Conservation (phyloP, 116 monocot genomes). For the Papilionanthe hybrid region DNA sequence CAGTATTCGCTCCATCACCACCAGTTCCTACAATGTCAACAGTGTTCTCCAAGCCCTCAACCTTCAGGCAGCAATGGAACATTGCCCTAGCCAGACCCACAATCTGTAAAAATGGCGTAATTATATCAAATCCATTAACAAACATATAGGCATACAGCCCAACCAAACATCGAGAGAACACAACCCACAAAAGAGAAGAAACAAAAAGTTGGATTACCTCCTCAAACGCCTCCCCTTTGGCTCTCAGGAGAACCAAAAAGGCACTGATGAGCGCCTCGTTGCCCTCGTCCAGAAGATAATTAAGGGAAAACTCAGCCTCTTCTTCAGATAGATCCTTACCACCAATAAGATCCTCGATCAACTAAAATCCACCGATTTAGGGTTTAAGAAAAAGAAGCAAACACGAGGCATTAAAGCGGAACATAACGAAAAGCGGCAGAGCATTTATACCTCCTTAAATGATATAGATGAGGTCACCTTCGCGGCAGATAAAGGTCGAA, state of each 20-base stretch:
- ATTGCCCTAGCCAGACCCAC: slow-evolving; percentile 89
- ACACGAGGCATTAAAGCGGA: background rate
- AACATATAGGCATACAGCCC: background rate
- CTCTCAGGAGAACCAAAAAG: slow-evolving; percentile 42
- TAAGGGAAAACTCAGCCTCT: slow-evolving; percentile 31
- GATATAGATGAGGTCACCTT: background rate
- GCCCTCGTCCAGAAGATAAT: slow-evolving; percentile 25
- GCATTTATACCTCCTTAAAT: slow-evolving; percentile 12
- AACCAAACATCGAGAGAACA: background rate
- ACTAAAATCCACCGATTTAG: slow-evolving; percentile 10
- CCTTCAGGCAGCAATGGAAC: slow-evolving; percentile 50
- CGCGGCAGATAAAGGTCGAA: background rate
- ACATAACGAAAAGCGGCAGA: background rate
- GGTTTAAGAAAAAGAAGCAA: background rate
- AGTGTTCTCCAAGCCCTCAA: slow-evolving; percentile 48
- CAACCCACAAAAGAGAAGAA: background rate
- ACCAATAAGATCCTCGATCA: slow-evolving; percentile 33
- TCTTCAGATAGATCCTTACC: slow-evolving; percentile 28
- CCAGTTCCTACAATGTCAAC: slow-evolving; percentile 98
- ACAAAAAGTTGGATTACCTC: slow-evolving; percentile 27
- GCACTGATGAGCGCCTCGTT: slow-evolving; percentile 43
- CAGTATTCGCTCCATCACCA: slow-evolving; percentile 91
- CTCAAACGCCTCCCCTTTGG: slow-evolving; percentile 48
- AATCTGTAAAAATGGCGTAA: slow-evolving; percentile 19
- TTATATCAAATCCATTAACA: background rate